Conservation (phyloP, 768 basidiomycete species). For the Lactarius pseudohatsudake region DNA sequence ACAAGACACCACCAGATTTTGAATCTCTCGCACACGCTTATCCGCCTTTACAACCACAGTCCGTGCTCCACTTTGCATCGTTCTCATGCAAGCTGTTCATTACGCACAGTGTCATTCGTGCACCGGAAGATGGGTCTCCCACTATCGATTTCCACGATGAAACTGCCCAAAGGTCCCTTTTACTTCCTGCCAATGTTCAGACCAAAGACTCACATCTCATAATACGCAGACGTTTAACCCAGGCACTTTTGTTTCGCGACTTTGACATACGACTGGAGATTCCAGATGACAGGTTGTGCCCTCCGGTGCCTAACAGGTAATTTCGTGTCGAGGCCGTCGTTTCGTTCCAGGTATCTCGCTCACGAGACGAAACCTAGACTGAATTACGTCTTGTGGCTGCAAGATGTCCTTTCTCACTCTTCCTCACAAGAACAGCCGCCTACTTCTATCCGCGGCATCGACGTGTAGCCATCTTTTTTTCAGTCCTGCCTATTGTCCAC, state of each 20-base stretch:
- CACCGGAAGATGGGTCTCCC: slow-evolving; percentile 28
- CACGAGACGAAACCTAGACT: slow-evolving; percentile 45
- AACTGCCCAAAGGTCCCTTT: slow-evolving; percentile 59
- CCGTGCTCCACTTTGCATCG: slow-evolving; percentile 25
- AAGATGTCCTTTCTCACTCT: slow-evolving; percentile 50
- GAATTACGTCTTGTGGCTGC: slow-evolving; percentile 86
- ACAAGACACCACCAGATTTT: slow-evolving; percentile 57
- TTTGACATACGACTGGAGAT: slow-evolving; percentile 63
- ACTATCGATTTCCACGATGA: slow-evolving; percentile 77
- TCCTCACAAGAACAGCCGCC: slow-evolving; percentile 5
- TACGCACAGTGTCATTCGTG: slow-evolving; percentile 31
- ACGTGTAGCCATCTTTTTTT: slow-evolving; percentile 55
- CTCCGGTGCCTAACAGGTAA: slow-evolving; percentile 56
- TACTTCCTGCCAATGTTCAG: slow-evolving; percentile 2
- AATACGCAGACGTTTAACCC: slow-evolving; percentile 65
- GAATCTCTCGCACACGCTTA: slow-evolving; percentile 52
- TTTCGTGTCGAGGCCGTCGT: not conserved
- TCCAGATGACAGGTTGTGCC: slow-evolving; percentile 76
- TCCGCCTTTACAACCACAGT: slow-evolving; percentile 58
- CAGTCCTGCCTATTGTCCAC: not conserved
- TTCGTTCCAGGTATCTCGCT: not conserved
- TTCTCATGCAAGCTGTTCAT: not conserved
- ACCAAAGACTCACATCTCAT: slow-evolving; percentile 13
- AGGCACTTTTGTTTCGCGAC: slow-evolving; percentile 73
- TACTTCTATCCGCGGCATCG: slow-evolving; percentile 51